Conservation (phyloP, 2,329 filamentous ascomycete genomes). For the Fusarium nanum region DNA sequence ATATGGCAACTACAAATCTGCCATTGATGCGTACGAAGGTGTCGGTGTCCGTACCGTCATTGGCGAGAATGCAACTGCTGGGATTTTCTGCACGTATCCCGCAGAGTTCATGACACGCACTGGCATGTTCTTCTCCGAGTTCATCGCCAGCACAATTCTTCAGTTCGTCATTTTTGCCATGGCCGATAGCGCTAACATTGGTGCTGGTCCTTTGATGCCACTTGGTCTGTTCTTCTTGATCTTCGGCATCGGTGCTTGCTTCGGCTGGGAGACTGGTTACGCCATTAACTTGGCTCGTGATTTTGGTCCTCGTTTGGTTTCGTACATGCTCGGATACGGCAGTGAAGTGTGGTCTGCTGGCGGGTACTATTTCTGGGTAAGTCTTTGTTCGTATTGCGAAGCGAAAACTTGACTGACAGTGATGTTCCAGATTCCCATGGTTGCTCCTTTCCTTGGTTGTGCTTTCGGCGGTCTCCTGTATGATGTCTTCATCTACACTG, state of each 20-base stretch:
- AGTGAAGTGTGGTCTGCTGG: conserved; percentile 74
- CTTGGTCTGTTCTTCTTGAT: conserved; percentile 77
- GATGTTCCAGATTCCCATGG: conserved; percentile 71
- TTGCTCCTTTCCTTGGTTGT: conserved; percentile 75
- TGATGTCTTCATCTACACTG: conserved; percentile 75
- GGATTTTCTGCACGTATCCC: conserved; percentile 80
- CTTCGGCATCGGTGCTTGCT: conserved; percentile 78
- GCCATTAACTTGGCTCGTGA: conserved; percentile 80
- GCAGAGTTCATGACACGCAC: conserved; percentile 73
- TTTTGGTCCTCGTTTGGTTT: conserved; percentile 75
- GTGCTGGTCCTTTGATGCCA: conserved; percentile 67
- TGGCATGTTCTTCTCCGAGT: conserved; percentile 78
- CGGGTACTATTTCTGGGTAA: conserved; percentile 78
- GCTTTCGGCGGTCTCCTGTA: conserved; percentile 74
- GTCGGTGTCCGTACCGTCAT: conserved; percentile 71
- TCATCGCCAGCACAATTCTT: conserved; percentile 73
- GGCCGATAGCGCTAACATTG: conserved; percentile 67
- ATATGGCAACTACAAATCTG: conserved; percentile 72
- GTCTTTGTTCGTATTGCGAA: conserved; percentile 28
- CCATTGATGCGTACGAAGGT: conserved; percentile 74
- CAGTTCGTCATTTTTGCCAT: conserved; percentile 80
- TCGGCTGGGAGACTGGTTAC: conserved; percentile 82
- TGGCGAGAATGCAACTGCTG: conserved; percentile 70
- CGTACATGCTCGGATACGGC: conserved; percentile 76
- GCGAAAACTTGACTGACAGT: conserved; percentile 3